These are phyloP conservation scores for Gaeumannomyces tritici DNA, from an alignment of 2,329 filamentous ascomycete genomes.

Conservation along the genomic window DNA sequence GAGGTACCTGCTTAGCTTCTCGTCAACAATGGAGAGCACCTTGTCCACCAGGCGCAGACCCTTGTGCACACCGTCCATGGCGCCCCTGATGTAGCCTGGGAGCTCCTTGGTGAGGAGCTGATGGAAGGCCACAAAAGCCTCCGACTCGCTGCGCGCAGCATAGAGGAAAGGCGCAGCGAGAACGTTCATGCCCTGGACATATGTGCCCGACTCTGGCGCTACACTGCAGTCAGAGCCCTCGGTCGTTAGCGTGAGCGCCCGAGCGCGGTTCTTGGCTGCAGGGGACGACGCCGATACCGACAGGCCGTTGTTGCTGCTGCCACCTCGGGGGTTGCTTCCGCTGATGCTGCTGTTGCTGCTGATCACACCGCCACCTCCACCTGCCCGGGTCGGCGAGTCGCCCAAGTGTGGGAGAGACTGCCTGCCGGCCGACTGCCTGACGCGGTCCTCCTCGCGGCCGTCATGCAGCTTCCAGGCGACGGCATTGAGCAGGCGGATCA, in stretches of 20 bases:
- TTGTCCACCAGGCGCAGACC: constrained; percentile 87
- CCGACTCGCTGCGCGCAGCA: constrained; percentile 84
- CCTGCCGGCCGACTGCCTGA: constrained; percentile 7
- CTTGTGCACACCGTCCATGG: constrained; percentile 94
- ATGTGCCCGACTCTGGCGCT: constrained; percentile 64
- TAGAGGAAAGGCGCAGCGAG: constrained; percentile 93
- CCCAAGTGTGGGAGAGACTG: constrained; percentile 13
- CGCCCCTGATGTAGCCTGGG: constrained; percentile 86
- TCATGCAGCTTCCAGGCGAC: constrained; percentile 92
- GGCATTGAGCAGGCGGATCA: constrained; percentile 90
- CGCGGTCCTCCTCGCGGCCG: constrained; percentile 40
- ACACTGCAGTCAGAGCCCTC: constrained; percentile 52
- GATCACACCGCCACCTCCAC: constrained; percentile 3
- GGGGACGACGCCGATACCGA: constrained; percentile 38
- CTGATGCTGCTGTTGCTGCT: constrained; percentile 6
- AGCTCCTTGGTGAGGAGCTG: constrained; percentile 79
- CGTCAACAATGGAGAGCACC: constrained; percentile 83
- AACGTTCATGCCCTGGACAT: constrained; percentile 99
- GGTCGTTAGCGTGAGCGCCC: constrained; percentile 50
- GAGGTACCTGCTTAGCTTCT: constrained; percentile 75
- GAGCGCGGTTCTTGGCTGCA: constrained; percentile 38
- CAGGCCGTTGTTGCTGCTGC: constrained; percentile 27
- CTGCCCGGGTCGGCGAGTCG: constrained; percentile 11
- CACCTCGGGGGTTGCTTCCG: constrained; percentile 10
- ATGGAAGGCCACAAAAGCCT: constrained; percentile 88